These are phyloP conservation scores for Blastocystis sp. DNA, from an alignment of 352 stramenopile species.

Conservation along the genomic window DNA sequence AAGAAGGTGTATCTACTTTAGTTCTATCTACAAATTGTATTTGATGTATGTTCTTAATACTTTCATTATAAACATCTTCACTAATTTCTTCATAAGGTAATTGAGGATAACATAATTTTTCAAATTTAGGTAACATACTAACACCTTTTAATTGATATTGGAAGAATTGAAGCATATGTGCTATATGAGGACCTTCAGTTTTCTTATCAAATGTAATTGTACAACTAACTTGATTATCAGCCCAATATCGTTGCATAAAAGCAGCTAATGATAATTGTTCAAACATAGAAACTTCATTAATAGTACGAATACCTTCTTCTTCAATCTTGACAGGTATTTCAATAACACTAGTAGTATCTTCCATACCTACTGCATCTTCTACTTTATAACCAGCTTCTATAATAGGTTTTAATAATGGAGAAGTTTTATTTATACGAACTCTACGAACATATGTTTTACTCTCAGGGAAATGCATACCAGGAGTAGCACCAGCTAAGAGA, in stretches of 20 bases:
- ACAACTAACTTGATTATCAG: conserved; percentile 73
- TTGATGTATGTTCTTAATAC: too few species aligned
- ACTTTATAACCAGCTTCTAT: conserved; percentile 54
- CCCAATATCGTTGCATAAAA: conserved; percentile 73
- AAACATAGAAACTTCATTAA: conserved; percentile 61
- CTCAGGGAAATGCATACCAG: conserved; percentile 74
- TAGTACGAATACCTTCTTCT: conserved; percentile 59
- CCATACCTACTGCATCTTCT: conserved; percentile 50
- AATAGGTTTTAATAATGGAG: conserved; percentile 55
- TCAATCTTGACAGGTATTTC: conserved; percentile 66
- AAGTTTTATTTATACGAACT: conserved; percentile 60
- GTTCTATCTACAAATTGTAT: too few species aligned
- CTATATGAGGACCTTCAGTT: conserved; percentile 55
- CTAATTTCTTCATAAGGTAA: conserved; percentile 68
- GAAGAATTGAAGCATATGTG: conserved; percentile 63
- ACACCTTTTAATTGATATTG: conserved; percentile 79
- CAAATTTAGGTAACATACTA: conserved; percentile 58
- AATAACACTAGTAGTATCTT: conserved; percentile 68
- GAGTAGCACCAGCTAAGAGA: conserved; percentile 65
- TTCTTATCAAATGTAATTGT: conserved; percentile 67
- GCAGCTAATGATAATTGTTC: conserved; percentile 62
- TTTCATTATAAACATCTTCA: conserved; percentile 48
- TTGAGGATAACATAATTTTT: conserved; percentile 60
- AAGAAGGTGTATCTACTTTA: too few species aligned
- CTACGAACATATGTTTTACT: conserved; percentile 69